phyloP scores from a whole-genome alignment of 2,329 filamentous ascomycete genomes.

The Grosmannia clavigera region DNA sequence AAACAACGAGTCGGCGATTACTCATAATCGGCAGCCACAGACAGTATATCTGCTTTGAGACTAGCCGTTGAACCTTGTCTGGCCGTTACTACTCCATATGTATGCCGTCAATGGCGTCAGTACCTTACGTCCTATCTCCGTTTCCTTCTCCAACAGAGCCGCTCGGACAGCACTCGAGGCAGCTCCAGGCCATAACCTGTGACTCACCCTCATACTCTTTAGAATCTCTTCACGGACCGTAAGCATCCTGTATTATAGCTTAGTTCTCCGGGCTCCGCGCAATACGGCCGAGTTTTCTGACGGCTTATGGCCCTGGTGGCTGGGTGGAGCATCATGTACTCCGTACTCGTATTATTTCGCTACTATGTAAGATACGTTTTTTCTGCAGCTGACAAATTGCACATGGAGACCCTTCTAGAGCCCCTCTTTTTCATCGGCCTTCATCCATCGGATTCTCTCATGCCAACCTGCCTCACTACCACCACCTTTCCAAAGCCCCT shows the following conservation, averaged over 20 bases:
- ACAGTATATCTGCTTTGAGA: neutral
- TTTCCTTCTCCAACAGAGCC: neutral
- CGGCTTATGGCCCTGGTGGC: neutral
- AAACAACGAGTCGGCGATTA: too few species aligned
- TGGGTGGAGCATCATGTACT: neutral
- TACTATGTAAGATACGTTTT: neutral
- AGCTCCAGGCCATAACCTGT: neutral
- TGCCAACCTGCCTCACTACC: neutral
- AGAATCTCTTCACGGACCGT: neutral
- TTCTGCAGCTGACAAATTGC: conserved; percentile 16
- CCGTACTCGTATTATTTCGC: neutral
- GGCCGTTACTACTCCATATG: neutral
- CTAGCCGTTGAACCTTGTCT: neutral
- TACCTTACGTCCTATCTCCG: neutral
- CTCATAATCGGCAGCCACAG: too few species aligned
- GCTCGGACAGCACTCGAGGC: too few species aligned
- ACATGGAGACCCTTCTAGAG: conserved; percentile 9
- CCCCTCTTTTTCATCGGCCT: conserved; percentile 12
- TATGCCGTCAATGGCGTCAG: neutral
- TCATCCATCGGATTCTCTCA: conserved; percentile 1
- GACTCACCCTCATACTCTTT: neutral
- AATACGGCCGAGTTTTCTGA: neutral
- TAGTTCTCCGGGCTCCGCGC: neutral
- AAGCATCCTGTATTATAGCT: neutral
- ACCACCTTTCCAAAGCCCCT: neutral